Evolutionary conservation across 345 rosid genomes (phyloP), one percentile per base, ranked within the genome.

Genomic region (Brassica carinata): DNA sequence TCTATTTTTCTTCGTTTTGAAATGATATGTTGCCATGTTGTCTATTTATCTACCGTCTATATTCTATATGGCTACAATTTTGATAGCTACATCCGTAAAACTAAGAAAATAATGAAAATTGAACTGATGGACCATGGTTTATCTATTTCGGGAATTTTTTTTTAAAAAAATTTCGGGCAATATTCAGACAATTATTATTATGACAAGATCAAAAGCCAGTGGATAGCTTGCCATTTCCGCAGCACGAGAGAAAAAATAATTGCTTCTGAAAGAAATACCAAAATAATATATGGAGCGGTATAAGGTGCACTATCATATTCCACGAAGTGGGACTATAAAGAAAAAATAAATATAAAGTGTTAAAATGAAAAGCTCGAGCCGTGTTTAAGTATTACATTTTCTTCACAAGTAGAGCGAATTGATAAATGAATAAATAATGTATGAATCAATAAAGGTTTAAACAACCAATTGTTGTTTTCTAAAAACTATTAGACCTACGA

Each of bases 171-270:
- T 72, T 34, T 71, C 26, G 58, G 77, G 67, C 27, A 55, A 55
- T 55, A 34, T 72, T 58, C 62, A 72, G 72, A 66, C 51, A 72
- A 27, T 72, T 34, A 72, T 78, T 66, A 57, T 43, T 53, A 48
- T 48, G 76, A 64, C 72, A 71, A 27, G 77, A 36, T 72, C 59
- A 72, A 78, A 72, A 78, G 61, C 51, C 69, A 72, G 62, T 67
- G 9, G 38, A 72, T 61, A 66, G 34, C 82, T 79, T 73, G 59
- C 55, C 48, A 61, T 79, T 79, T 43, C 36, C 69, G 77, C 82
- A 66, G 58, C 62, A 66, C 51, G 45, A 51, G 71, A 26, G 7
- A 23, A 4, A 62, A 48, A 33, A 13, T 23, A 77, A 71, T 31
- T 76, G 33, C 65, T 48, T 13, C 1, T 33, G 11, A 62, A 33